These are phyloP conservation scores for Oryza rufipogon DNA, from an alignment of 176 grass and related monocot genomes.

Conservation along the genomic window DNA sequence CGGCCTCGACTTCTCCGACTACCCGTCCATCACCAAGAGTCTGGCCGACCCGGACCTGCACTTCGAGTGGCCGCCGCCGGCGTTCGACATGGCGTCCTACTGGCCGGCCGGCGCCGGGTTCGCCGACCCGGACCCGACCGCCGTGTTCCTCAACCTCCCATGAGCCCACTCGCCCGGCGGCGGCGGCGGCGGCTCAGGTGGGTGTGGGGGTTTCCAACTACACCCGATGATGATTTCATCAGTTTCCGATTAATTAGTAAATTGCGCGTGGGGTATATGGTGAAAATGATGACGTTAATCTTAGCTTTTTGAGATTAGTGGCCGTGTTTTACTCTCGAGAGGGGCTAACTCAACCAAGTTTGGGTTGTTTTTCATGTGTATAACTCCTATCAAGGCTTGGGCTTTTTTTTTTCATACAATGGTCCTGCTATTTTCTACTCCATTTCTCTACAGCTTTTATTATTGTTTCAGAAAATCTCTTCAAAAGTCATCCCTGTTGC, in stretches of 20 bases:
- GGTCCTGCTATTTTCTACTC: background rate
- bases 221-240: background rate
- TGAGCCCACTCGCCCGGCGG: background rate
- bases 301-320: constrained; percentile 39
- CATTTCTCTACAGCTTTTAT: background rate
- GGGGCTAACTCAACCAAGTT: constrained; percentile 45
- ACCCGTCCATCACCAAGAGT: background rate
- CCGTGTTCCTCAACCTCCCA: constrained; percentile 51
- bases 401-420: background rate
- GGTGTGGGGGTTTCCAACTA: constrained; percentile 9
- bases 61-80: constrained; percentile 50
- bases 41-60: background rate
- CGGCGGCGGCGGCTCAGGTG: background rate
- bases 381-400: constrained; percentile 28
- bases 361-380: constrained; percentile 30
- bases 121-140: constrained; percentile 38
- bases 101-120: constrained; percentile 34
- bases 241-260: constrained; percentile 8
- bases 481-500: background rate
- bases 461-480: background rate
- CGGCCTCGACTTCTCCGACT: constrained; percentile 31
- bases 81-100: constrained; percentile 41
- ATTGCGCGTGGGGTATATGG: constrained; percentile 14
- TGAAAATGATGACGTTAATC: constrained; percentile 29
- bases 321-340: constrained; percentile 15